Evolutionary conservation across 345 rosid species (phyloP), one percentile per base, ranked within the genome.

Genomic region (Firmiana major): DNA sequence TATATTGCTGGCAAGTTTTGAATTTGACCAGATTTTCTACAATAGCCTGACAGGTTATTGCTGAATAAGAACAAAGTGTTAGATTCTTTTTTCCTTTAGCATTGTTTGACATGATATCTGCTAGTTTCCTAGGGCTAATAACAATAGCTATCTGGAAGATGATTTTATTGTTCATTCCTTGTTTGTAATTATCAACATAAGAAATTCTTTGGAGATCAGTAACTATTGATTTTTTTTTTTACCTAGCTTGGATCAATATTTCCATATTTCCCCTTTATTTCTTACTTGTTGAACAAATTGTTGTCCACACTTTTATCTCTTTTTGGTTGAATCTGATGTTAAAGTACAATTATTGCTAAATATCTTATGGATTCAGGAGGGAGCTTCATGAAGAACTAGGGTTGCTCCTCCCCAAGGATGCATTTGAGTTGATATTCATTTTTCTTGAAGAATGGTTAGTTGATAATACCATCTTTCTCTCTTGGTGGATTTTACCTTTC

Each of bases 331-430:
- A 10, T 51, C 19, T 53, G 28, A 36, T 53, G 4, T 53, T 71
- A 53, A 19, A 46, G 34, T 31, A 58, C 57, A 55, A 19, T 82
- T 54, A 53, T 28, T 58, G 42, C 21, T 57, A 40, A 62, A 28
- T 58, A 34, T 63, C 59, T 49, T 63, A 49, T 49, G 65, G 72
- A 71, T 81, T 74, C 84, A 95, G 98, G 88, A 89, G 95, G 77
- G 99, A 93, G 91, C 93, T 95, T 76, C 83, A 93, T 16, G 99
- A 95, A 84, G 99, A 95, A 88, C 87, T 93, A 1, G 98, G 99
- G 19, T 72, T 95, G 40, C 62, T 63, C 78, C 97, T 95, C 72
- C 98, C 98, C 45, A 87, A 87, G 80, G 98, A 95, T 85, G 96
- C 99, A 1, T 95, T 95, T 85, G 99, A 93, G 84, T 80, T 85